Percentiles rank a stretch among this genome's conserved stretches.
Evolutionary conservation across 1,284 basidiomycete genomes (phyloP).

Genomic region (Kwoniella shivajii): DNA sequence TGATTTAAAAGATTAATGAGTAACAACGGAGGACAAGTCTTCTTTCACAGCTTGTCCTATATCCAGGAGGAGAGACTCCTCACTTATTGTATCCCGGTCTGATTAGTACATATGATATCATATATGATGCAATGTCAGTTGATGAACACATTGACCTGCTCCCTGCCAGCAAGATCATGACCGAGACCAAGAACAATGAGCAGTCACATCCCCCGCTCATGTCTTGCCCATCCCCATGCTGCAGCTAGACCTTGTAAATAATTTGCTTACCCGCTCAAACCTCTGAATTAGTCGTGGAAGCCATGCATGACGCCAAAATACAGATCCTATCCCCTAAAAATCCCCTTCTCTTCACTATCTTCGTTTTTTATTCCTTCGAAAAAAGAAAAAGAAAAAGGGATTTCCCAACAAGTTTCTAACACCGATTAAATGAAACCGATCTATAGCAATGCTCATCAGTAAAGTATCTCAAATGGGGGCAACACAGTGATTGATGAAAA

Average conservation of each 20-base stretch:
- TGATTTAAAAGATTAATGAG: slow-evolving; percentile 2
- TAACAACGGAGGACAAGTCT: too few relatives aligned
- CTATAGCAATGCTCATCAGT: slow-evolving; percentile 27
- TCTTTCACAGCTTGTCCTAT: too few relatives aligned
- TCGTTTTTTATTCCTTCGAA: neutral
- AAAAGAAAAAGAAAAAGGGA: neutral
- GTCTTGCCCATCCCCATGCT: too few relatives aligned
- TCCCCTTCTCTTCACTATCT: neutral
- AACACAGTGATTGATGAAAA: slow-evolving; percentile 8
- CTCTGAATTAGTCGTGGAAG: slow-evolving; percentile 22
- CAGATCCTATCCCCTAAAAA: slow-evolving; percentile 1
- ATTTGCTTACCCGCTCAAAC: too few relatives aligned
- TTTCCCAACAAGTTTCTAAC: neutral
- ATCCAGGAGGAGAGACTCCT: too few relatives aligned
- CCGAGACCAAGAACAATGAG: too few relatives aligned
- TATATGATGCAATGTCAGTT: neutral
- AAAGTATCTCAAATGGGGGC: neutral
- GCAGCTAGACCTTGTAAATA: too few relatives aligned
- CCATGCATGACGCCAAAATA: slow-evolving; percentile 31
- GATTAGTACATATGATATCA: too few relatives aligned
- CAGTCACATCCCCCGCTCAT: too few relatives aligned
- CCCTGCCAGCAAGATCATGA: too few relatives aligned
- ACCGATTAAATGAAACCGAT: slow-evolving; percentile 56
- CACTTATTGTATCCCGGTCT: too few relatives aligned
- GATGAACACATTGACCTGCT: too few relatives aligned